These are phyloP conservation scores for Microcos paniculata DNA, from an alignment of 345 rosid species.

Conservation along the genomic window DNA sequence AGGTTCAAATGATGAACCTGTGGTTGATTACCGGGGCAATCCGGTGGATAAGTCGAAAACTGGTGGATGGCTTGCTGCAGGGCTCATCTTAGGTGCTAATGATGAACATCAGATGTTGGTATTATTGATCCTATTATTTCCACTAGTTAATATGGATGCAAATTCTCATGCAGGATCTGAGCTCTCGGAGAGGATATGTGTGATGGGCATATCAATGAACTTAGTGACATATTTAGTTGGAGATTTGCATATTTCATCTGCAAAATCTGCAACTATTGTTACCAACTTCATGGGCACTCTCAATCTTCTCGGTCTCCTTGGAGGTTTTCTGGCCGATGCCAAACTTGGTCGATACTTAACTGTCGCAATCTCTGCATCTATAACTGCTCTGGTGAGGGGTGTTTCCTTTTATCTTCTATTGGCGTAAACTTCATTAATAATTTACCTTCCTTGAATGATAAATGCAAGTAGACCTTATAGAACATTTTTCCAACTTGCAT, in stretches of 20 bases:
- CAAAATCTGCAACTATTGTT: slow-evolving; percentile 78
- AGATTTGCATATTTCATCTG: slow-evolving; percentile 69
- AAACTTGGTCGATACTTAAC: slow-evolving; percentile 79
- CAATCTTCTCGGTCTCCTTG: slow-evolving; percentile 77
- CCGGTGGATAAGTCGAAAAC: slow-evolving; percentile 70
- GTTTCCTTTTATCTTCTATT: not conserved
- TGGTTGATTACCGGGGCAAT: slow-evolving; percentile 59
- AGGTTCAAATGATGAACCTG: slow-evolving; percentile 31
- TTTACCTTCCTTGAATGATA: not conserved
- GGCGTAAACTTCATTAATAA: not conserved
- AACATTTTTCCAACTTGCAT: not conserved
- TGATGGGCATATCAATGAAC: slow-evolving; percentile 90
- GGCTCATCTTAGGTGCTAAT: slow-evolving; percentile 69
- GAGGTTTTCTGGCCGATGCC: slow-evolving; percentile 94
- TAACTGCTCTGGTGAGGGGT: slow-evolving; percentile 63
- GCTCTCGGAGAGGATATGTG: slow-evolving; percentile 87
- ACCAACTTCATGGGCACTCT: slow-evolving; percentile 96
- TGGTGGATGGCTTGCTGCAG: slow-evolving; percentile 96
- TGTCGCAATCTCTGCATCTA: slow-evolving; percentile 59
- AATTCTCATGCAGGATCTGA: slow-evolving; percentile 58
- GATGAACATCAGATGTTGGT: not conserved
- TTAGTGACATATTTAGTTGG: slow-evolving; percentile 83
- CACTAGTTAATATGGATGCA: not conserved
- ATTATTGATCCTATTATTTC: not conserved
- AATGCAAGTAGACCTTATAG: not conserved